Base-by-base conservation (phyloP, 192 early-diverging fungal genomes). In the Pilaira anomala region DNA sequence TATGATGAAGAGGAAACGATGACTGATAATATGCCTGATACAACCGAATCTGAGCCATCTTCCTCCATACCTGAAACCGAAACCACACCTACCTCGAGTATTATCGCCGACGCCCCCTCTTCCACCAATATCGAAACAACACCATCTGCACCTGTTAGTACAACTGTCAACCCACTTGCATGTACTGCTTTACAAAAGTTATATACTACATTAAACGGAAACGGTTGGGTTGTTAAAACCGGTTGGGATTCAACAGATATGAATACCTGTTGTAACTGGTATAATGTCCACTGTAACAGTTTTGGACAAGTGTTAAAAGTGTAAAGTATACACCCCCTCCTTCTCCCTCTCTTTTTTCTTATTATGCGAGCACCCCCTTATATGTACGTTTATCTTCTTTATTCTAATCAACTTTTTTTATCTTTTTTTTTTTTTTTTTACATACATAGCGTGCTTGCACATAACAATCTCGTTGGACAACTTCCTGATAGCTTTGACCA, bases 201-300 rank as follows among this genome's bases (percentile, higher is more conserved):
- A 53, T 75, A 53, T 28, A 45, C 22, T n/a, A 22, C 50, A 1
- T 25, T 67, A 4, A 54, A 64, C 26, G 73, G 73, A 2, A 55
- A 29, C 28, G 21, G 26, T 30, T 75, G 73, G 73, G 13, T 63
- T 7, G 54, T 63, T n/a, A 46, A 33, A 28, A 75, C 56, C 0
- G 65, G 68, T 12, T 75, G 68, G 73, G 36, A 45, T 39, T 66
- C 58, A 14, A 45, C 18, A 25, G 60, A 75, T 49, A 69, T 66
- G 68, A 62, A 53, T 30, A 58, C 58, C 28, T 75, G 73, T 53
- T 70, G 73, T 39, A 56, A 40, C 2, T 75, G 73, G 67, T 39
- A 42, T 19, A 50, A 45, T 13, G 68, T 75, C 36, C 42, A 39
- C 14, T 75, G 73, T 56, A 70, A 53, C 21, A n/a, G 21, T 26